Evolutionary conservation across 148 eudicot genomes (phyloP), one percentile per base, ranked within the genome.

Genomic region (Hydrangea macrophylla): DNA sequence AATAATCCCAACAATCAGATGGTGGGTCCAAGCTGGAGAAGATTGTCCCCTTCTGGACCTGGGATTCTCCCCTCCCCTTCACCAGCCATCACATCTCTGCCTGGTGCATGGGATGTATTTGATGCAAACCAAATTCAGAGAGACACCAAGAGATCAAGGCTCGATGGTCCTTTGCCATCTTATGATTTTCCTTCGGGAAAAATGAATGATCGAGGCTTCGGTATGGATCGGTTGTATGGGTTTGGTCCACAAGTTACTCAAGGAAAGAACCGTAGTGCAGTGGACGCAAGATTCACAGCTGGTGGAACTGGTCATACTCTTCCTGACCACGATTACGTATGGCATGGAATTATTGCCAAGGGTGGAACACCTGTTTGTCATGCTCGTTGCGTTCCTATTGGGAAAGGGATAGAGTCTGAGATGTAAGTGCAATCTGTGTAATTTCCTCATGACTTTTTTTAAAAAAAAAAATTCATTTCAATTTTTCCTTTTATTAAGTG

Each of bases 271-370:
- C 60, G 64, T 60, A 10, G 45, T 58, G 66, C 79, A 25, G 39
- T 54, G 39, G 67, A 64, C 1, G 20, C 18, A 18, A 78, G 72
- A 65, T 28, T 66, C 50, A 7, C 36, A 25, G 35, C 78, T 31
- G 36, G 63, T 50, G 89, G 82, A 65, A 70, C 55, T 64, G 68
- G 71, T 42, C 70, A 62, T 57, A 82, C 73, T 32, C 79, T 40
- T 65, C 50, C 67, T 55, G 82, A 72, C 62, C 79, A 72, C 37
- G 96, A 90, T 66, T 80, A 66, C 76, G 76, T 90, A 48, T 94
- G 99, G 99, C 92, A 93, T 31, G 99, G 97, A 30, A 81, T 94
- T 63, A 94, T 94, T 79, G 88, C 96, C 0, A 94, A 89, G 78
- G 97, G 96, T 59, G 97, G 99, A 37, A 78, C 83, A 54, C 80